phyloP scores from a whole-genome alignment of 495 filamentous ascomycete species.

The Trichoderma parareesei region DNA sequence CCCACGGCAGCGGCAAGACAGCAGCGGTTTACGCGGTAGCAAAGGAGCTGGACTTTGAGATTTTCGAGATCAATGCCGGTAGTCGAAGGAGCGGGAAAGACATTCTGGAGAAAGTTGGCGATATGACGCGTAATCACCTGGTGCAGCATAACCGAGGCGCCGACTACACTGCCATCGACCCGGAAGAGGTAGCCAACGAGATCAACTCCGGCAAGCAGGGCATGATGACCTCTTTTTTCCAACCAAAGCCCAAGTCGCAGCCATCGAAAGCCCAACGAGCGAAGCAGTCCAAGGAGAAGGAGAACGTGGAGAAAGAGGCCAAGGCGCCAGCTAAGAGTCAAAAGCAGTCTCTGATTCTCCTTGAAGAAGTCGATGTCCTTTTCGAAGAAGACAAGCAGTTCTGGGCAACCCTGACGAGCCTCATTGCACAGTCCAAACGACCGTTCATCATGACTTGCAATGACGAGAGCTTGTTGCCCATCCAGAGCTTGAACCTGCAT shows the following conservation, averaged over 20 bases:
- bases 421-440: slow-evolving; percentile 76
- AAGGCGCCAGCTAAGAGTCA: slow-evolving; percentile 46
- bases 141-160: slow-evolving; percentile 43
- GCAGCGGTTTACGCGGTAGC: slow-evolving; percentile 91
- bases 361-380: slow-evolving; percentile 90
- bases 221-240: slow-evolving; percentile 78
- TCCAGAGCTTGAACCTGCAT: slow-evolving; percentile 62
- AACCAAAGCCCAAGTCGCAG: slow-evolving; percentile 30
- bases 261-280: slow-evolving; percentile 20
- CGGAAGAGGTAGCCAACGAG: slow-evolving; percentile 45
- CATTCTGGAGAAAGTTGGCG: slow-evolving; percentile 82
- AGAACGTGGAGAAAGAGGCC: slow-evolving; percentile 20
- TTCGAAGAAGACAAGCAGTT: slow-evolving; percentile 95
- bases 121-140: slow-evolving; percentile 93
- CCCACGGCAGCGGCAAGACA: slow-evolving; percentile 86
- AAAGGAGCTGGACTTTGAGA: slow-evolving; percentile 86
- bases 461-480: slow-evolving; percentile 67
- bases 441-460: slow-evolving; percentile 95
- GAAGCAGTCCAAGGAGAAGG: slow-evolving; percentile 15
- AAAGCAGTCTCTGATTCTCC: slow-evolving; percentile 87
- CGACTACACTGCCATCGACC: slow-evolving; percentile 16
- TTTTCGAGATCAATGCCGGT: slow-evolving; percentile 89
- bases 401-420: slow-evolving; percentile 69
- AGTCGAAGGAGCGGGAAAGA: slow-evolving; percentile 81
- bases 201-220: slow-evolving; percentile 61